Conservation (phyloP, 2,329 filamentous ascomycete species). For the Cladosporium colombiae region DNA sequence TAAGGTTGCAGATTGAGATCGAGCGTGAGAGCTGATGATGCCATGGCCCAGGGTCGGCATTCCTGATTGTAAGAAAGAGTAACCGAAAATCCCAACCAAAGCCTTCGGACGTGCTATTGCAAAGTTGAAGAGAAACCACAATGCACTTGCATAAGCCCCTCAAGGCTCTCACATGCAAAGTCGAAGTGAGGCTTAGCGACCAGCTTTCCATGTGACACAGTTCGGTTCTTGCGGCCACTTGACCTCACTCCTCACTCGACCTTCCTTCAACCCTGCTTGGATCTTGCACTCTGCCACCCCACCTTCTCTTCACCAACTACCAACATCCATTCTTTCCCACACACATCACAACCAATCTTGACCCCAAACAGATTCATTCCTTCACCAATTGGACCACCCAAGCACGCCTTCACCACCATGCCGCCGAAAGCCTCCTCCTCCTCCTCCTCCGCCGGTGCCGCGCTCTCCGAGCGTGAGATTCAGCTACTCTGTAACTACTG, state of each 20-base stretch:
- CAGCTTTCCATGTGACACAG: not conserved
- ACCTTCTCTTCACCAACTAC: not conserved
- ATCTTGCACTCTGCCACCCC: not conserved
- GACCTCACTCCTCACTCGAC: not conserved
- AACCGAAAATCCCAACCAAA: not conserved
- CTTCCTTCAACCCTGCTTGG: not conserved
- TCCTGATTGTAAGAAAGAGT: not conserved
- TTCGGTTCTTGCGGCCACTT: not conserved
- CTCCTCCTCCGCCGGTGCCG: no score
- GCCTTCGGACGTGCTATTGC: not conserved
- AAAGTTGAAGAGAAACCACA: not conserved
- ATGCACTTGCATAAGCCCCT: not conserved
- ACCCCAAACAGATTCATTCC: no score
- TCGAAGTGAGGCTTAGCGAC: not conserved
- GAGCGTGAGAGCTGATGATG: not conserved
- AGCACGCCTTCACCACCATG: not conserved
- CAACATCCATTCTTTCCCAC: not conserved
- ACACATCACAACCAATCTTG: not conserved
- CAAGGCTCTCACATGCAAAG: not conserved
- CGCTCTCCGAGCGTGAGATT: constrained; percentile 12
- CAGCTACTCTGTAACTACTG: constrained; percentile 5
- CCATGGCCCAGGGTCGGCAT: not conserved
- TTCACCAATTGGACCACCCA: not conserved
- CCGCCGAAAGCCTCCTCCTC: not conserved
- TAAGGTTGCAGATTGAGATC: not conserved